These are phyloP conservation scores for Anthracocystis walkeri DNA, from an alignment of 1,284 basidiomycete species.

Conservation along the genomic window DNA sequence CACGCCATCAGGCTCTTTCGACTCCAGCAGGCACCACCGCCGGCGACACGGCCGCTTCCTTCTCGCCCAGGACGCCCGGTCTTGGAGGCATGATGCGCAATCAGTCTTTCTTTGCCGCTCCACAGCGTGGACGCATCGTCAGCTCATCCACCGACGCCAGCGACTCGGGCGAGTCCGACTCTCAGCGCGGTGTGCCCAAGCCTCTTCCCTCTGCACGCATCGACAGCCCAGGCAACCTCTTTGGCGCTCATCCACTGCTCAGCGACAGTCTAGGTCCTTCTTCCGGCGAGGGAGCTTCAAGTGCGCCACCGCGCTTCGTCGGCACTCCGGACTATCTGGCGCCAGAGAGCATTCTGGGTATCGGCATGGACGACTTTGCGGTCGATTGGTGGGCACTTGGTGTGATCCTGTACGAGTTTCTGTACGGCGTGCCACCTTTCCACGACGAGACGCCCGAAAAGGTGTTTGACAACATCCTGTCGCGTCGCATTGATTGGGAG, in stretches of 20 bases:
- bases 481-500: slow-evolving; percentile 95
- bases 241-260: slow-evolving; percentile 53
- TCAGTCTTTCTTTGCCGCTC: slow-evolving; percentile 55
- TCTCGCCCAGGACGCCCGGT: slow-evolving; percentile 54
- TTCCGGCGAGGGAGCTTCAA: slow-evolving; percentile 74
- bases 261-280: slow-evolving; percentile 56
- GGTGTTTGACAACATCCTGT: slow-evolving; percentile 98
- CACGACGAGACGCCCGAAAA: slow-evolving; percentile 95
- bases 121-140: slow-evolving; percentile 48
- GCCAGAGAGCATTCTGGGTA: slow-evolving; percentile 93
- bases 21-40: slow-evolving; percentile 47
- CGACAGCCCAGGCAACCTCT: slow-evolving; percentile 58
- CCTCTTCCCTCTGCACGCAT: slow-evolving; percentile 51
- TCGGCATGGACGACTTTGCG: slow-evolving; percentile 92
- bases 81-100: slow-evolving; percentile 50
- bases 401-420: slow-evolving; percentile 97
- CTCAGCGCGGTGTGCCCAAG: slow-evolving; percentile 34
- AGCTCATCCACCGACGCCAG: slow-evolving; percentile 62
- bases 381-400: slow-evolving; percentile 99
- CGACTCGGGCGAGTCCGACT: slow-evolving; percentile 59
- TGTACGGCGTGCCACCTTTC: slow-evolving; percentile 97
- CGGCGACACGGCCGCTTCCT: slow-evolving; percentile 51
- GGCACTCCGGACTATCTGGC: slow-evolving; percentile 97
- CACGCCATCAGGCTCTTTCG: slow-evolving; percentile 28
- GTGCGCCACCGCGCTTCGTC: slow-evolving; percentile 75